Percentiles rank a stretch among this genome's conserved stretches.
Evolutionary conservation across 768 basidiomycete genomes (phyloP).

Genomic region (Tulasnella calospora): DNA sequence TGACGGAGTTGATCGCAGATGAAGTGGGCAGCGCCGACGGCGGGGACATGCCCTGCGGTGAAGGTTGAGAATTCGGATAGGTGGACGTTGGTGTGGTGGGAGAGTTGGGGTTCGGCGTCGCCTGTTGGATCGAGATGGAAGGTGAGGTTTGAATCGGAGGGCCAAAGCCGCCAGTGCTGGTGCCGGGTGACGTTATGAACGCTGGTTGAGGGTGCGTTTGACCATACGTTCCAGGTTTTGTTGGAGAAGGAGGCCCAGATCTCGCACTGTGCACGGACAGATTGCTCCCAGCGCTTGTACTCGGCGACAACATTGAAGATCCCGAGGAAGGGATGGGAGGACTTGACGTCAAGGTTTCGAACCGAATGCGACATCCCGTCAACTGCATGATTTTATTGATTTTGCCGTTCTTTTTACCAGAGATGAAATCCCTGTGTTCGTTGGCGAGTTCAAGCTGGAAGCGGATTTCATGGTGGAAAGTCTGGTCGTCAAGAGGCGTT

Average conservation of each 20-base stretch:
- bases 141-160: neutral
- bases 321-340: slow-evolving; percentile 19
- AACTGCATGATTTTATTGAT: slow-evolving; percentile 99
- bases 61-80: slow-evolving; percentile 57
- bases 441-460: slow-evolving; percentile 98
- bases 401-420: slow-evolving; percentile 99
- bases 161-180: neutral
- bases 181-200: neutral
- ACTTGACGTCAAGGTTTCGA: slow-evolving; percentile 87
- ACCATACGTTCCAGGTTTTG: neutral
- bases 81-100: slow-evolving; percentile 91
- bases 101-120: slow-evolving; percentile 8
- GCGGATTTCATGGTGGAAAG: slow-evolving; percentile 94
- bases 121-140: slow-evolving; percentile 13
- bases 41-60: slow-evolving; percentile 49
- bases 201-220: slow-evolving; percentile 16
- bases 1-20: slow-evolving; percentile 8
- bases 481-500: slow-evolving; percentile 40
- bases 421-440: slow-evolving; percentile 97
- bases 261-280: neutral
- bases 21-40: slow-evolving; percentile 4
- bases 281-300: neutral
- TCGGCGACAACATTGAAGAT: slow-evolving; percentile 35
- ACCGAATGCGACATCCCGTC: slow-evolving; percentile 96
- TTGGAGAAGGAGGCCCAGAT: slow-evolving; percentile 2